Evolutionary conservation across 345 rosid species (phyloP), one percentile per base, ranked within the genome.

Genomic region (Eutrema japonicum): DNA sequence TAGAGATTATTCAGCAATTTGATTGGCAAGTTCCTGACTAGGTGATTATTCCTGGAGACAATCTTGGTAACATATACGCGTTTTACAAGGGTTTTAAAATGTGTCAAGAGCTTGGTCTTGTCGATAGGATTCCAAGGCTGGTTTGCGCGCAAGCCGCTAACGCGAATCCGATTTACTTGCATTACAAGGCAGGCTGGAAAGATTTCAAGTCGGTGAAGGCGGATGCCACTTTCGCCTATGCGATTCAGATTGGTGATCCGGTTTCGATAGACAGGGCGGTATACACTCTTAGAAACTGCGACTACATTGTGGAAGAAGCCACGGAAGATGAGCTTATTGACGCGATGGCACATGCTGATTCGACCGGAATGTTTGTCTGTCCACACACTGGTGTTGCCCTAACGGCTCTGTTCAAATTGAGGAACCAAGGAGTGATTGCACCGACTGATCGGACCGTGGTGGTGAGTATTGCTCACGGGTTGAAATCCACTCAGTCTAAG

Each of bases 251-350:
- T 29, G 95, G 97, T 7, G 95, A 91, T 74, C 97, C 95, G 0
- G 97, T 91, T 68, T 91, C 97, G 2, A 91, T 89, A n/a, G 97
- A 86, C 50, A 86, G 97, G 52, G 97, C 91, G 2, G 97, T 87
- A 0, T 82, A 80, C 54, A 91, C 97, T 22, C 77, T 91, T 47
- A 71, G 75, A 62, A 86, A 83, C 26, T 89, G 87, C 0, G 41
- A 89, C 70, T 93, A 89, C 37, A 89, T 91, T 26, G 97, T 91
- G 3, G 93, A 87, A 83, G 96, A 91, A 67, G 90, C 93, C 0
- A 83, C 91, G 0, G 96, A 91, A 74, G 96, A 85, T 78, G 97
- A 87, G 79, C 73, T 91, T 70, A 91, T 91, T 96, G 96, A 91
- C 62, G 93, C 93, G 1, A 86, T 85, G 93, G 95, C 93, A 5